A percentile compares a stretch with the other conserved stretches of the same genome.
These are phyloP conservation scores for Dipteronia sinensis DNA, from an alignment of 345 rosid species.

Conservation along the genomic window DNA sequence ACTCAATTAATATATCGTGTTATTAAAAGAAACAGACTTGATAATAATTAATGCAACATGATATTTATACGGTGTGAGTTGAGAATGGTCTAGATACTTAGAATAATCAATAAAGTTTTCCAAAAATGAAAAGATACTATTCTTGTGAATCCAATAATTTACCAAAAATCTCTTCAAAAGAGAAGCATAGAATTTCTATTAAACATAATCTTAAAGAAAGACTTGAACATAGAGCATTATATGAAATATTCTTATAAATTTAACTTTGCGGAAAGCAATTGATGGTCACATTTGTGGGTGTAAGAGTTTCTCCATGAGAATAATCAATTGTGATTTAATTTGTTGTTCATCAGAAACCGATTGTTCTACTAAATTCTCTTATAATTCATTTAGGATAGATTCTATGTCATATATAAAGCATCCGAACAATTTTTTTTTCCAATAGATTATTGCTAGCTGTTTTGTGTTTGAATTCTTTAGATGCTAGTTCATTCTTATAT, in stretches of 20 bases:
- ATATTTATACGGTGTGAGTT: not conserved
- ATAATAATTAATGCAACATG: not conserved
- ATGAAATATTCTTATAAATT: slow-evolving; percentile 49
- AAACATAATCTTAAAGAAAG: slow-evolving; percentile 21
- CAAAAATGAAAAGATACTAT: slow-evolving; percentile 18
- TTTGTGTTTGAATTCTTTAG: slow-evolving; percentile 19
- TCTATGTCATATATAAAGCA: slow-evolving; percentile 9
- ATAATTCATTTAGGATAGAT: slow-evolving; percentile 32
- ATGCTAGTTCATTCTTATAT: slow-evolving; percentile 21
- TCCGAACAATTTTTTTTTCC: slow-evolving; percentile 9
- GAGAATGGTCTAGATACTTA: not conserved
- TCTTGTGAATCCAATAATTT: slow-evolving; percentile 34
- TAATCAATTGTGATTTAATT: slow-evolving; percentile 23
- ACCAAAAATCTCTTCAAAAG: slow-evolving; percentile 18
- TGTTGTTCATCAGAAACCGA: slow-evolving; percentile 20
- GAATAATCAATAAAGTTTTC: slow-evolving; percentile 8
- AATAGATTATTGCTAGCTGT: slow-evolving; percentile 32
- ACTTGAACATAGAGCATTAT: slow-evolving; percentile 34
- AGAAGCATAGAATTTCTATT: slow-evolving; percentile 1
- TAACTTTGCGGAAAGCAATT: slow-evolving; percentile 49
- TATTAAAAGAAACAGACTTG: not conserved
- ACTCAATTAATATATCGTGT: too few species aligned
- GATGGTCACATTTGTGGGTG: slow-evolving; percentile 54
- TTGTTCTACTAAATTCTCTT: slow-evolving; percentile 36
- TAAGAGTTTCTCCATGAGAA: slow-evolving; percentile 37